Percentiles rank a stretch among this genome's conserved stretches.
These are phyloP conservation scores for Trichosporon ovoides DNA, from an alignment of 1,284 basidiomycete species.

Conservation along the genomic window DNA sequence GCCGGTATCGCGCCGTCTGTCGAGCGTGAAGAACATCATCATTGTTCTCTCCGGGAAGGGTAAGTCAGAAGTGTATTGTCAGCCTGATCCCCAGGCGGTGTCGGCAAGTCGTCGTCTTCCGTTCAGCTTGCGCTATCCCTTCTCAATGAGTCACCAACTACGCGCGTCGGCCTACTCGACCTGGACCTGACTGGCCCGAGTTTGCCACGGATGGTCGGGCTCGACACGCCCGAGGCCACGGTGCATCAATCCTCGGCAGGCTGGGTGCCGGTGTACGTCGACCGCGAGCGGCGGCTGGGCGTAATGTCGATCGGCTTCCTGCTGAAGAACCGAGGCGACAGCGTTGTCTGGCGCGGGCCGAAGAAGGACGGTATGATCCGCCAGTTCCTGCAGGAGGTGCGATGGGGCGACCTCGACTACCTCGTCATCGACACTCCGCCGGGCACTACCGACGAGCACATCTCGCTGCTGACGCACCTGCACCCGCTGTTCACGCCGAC, in stretches of 20 bases:
- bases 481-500: constrained; percentile 70
- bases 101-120: constrained; percentile 94
- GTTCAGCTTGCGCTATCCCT: constrained; percentile 88
- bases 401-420: constrained; percentile 96
- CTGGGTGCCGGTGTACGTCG: constrained; percentile 96
- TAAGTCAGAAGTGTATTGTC: constrained; percentile 15
- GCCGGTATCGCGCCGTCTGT: constrained; percentile 60
- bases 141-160: constrained; percentile 57
- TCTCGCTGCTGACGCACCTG: constrained; percentile 89
- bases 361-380: constrained; percentile 99
- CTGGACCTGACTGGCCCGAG: constrained; percentile 95
- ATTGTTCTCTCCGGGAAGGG: constrained; percentile 89
- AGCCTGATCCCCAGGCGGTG: constrained; percentile 61
- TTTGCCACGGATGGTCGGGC: constrained; percentile 92
- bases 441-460: constrained; percentile 96
- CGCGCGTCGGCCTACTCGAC: constrained; percentile 83
- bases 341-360: constrained; percentile 95
- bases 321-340: constrained; percentile 80
- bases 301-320: constrained; percentile 98
- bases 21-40: constrained; percentile 75
- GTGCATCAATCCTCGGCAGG: constrained; percentile 91
- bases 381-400: constrained; percentile 91
- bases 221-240: constrained; percentile 59
- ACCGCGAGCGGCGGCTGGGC: constrained; percentile 66
- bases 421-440: constrained; percentile 96